Percentiles rank a stretch among this genome's conserved stretches.
phyloP scores from a whole-genome alignment of 805 yeast genomes.

The Metschnikowia aberdeeniae region DNA sequence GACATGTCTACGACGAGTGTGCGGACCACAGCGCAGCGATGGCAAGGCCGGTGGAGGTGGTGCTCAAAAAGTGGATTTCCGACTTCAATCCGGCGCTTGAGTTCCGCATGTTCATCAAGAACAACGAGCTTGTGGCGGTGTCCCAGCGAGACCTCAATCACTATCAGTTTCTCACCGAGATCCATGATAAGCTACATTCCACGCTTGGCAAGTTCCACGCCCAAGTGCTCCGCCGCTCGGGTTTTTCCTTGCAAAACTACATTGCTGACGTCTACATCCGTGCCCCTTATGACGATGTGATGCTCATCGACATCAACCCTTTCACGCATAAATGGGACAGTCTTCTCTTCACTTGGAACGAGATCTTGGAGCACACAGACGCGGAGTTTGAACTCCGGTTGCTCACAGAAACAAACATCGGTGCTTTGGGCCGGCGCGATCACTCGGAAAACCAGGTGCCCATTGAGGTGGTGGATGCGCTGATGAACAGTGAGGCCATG shows the following conservation, averaged over 20 bases:
- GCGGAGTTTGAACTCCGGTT: slow-evolving; percentile 54
- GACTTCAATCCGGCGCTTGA: slow-evolving; percentile 85
- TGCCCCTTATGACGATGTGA: slow-evolving; percentile 60
- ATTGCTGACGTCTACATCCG: slow-evolving; percentile 85
- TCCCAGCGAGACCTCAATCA: slow-evolving; percentile 85
- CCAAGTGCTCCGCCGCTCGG: slow-evolving; percentile 29
- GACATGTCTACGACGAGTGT: slow-evolving; percentile 56
- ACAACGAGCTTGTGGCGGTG: slow-evolving; percentile 61
- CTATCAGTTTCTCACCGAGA: slow-evolving; percentile 61
- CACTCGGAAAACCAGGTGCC: slow-evolving; percentile 93
- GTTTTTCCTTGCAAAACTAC: slow-evolving; percentile 32
- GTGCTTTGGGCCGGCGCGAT: slow-evolving; percentile 74
- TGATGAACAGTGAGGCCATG: slow-evolving; percentile 63
- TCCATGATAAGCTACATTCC: slow-evolving; percentile 45
- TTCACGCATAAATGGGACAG: slow-evolving; percentile 76
- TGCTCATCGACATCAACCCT: slow-evolving; percentile 83
- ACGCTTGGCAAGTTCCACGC: slow-evolving; percentile 55
- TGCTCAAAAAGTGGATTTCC: slow-evolving; percentile 73
- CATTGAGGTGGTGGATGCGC: slow-evolving; percentile 81
- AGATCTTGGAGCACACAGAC: slow-evolving; percentile 42
- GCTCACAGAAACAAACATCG: slow-evolving; percentile 63
- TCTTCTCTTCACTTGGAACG: slow-evolving; percentile 80
- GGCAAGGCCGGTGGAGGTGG: slow-evolving; percentile 52
- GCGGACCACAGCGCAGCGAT: slow-evolving; percentile 20
- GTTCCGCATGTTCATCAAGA: slow-evolving; percentile 78